Base-by-base conservation (phyloP, 441 rosid genomes). In the Eutrema salsugineum region DNA sequence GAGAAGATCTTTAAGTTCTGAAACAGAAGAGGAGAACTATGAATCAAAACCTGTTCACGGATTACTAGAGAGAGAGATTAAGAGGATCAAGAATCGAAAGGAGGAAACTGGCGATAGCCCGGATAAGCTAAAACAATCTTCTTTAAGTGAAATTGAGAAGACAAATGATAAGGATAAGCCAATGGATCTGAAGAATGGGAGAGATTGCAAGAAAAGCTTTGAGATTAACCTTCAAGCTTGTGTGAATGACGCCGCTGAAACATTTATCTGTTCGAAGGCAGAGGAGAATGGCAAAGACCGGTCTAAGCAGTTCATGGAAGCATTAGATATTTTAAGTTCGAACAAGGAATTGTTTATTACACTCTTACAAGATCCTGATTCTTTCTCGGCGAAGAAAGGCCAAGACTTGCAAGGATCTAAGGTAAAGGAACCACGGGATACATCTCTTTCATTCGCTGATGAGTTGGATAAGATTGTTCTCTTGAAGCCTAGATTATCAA, bases 291-390 rank as follows among this genome's bases (percentile, higher is more conserved):
- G 68, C 11, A 77, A 65, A 43, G 39, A 77, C 24, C 81, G 77
- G 74, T 79, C 94, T 11, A 88, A 85, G 75, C 81, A 87, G 67
- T 86, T 91, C 77, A 77, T 84, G 82, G 91, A 87, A 68, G 90
- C 95, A 42, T 73, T 91, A 66, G 86, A 87, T 70, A 75, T 86
- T 19, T 44, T 91, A 51, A 87, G 89, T 76, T 87, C 87, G 4
- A 91, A 91, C 77, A 87, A 83, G 83, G 93, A 89, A 43, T 67
- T 91, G 64, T 86, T 89, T 53, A 22, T 83, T 36, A 87, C 86
- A 67, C 88, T 89, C 68, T 82, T 91, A 39, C 91, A 89, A 66
- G 93, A 91, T 70, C 97, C 93, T 20, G 78, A 82, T 75, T 91
- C 91, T 39, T 72, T 89, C 49, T 63, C 89, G 35, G 87, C 55